Conservation (phyloP, 305 asterid genomes). For the Fraxinus velutina region DNA sequence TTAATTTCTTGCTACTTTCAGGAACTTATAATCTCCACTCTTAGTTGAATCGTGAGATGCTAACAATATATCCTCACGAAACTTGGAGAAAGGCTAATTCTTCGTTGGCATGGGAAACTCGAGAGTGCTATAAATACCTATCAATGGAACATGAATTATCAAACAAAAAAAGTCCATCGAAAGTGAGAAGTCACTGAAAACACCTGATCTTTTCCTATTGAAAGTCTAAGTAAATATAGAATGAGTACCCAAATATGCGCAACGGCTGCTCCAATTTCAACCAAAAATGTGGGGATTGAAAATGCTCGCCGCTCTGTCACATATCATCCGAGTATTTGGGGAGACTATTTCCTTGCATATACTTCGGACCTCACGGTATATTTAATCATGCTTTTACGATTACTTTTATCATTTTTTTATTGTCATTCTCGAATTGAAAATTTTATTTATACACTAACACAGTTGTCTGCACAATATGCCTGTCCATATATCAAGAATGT, state of each 20-base stretch:
- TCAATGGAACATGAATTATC: background rate
- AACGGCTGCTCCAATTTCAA: background rate
- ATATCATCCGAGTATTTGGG: slow-evolving; percentile 10
- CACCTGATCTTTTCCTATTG: no score
- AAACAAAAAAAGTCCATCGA: background rate
- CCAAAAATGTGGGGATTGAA: background rate
- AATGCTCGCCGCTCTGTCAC: background rate
- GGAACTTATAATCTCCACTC: background rate
- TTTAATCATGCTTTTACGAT: no score
- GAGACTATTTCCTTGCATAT: slow-evolving; percentile 9
- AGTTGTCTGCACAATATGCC: background rate
- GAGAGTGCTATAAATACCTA: background rate
- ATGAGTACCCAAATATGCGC: background rate
- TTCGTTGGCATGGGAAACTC: background rate
- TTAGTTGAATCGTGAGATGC: no score
- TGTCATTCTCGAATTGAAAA: background rate
- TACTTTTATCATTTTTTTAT: background rate
- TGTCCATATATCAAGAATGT: no score
- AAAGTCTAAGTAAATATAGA: background rate
- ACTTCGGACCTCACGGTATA: background rate
- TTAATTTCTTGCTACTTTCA: background rate
- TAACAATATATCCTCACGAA: no score
- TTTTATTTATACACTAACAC: no score
- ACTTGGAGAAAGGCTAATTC: background rate
- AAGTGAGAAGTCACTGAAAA: background rate